Evolutionary conservation across 495 filamentous ascomycete genomes (phyloP), one percentile per base, ranked within the genome.

Genomic region (Aspergillus sparsus): DNA sequence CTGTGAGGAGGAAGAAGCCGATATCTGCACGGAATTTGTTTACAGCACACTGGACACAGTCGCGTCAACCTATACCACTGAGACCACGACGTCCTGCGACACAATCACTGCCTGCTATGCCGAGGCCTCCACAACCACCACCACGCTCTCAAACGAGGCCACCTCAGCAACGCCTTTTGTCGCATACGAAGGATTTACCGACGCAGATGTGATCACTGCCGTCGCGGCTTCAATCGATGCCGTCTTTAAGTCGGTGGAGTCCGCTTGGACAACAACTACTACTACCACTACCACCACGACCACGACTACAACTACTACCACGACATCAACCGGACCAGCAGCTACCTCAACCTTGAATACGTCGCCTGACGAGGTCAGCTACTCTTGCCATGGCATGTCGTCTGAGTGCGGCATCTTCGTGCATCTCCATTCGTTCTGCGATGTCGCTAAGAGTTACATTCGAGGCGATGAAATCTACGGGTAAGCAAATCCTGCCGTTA

Each of bases 1-100:
- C 60, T 61, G 63, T 54, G 59, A 61, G 53, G 15, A 4, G 1
- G 39, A 61, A 34, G 53, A 55, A 35, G 59, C 59, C 3, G 59
- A 54, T 16, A 1, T 5, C 35, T 61, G 59, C 33, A 61, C 59
- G n/a, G 49, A 49, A 2, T 61, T 15, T 13, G 45, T 61, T n/a
- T 55, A 18, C 13, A 61, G 59, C 18, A 39, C 52, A 1, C 39
- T 55, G 0, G 34, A 32, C 37, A 53, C 36, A 4, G 36, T 47
- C 1, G 49, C 10, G 3, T 60, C 57, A 7, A 60, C 57, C 9
- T 60, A 60, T 36, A 45, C 49, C 3, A 60, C 57, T 2, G 46
- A 12, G 3, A 60, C 57, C 0, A 15, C 45, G 6, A 60, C 57
- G 2, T 34, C 16, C 13, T 60, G 58, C 34, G 8, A 55, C 1